A percentile compares a stretch with the other conserved stretches of the same genome.
Conservation (phyloP, 257 asterid genomes). For the Orobanche coerulescens region DNA sequence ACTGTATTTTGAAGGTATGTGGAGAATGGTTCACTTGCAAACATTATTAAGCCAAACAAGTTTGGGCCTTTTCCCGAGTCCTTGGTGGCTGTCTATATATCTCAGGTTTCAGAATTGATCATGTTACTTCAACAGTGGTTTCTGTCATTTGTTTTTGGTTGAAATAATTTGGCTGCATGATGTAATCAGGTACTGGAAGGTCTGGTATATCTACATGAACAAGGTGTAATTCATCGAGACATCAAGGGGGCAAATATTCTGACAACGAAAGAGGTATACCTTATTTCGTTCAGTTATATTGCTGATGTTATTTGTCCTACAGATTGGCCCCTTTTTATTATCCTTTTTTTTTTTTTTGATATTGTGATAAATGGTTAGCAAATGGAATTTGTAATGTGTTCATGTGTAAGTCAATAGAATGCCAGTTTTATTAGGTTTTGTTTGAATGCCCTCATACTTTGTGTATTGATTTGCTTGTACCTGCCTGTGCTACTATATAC, state of each 20-base stretch:
- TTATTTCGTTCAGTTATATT: slow-evolving; percentile 2
- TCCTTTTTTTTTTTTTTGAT: neutral
- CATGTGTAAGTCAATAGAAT: neutral
- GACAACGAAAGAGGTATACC: slow-evolving; percentile 87
- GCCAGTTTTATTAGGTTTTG: neutral
- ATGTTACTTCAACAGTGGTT: slow-evolving; percentile 11
- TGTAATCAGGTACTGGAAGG: slow-evolving; percentile 86
- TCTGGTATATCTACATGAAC: slow-evolving; percentile 93
- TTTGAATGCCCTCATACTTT: neutral
- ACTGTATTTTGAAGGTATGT: slow-evolving; percentile 55
- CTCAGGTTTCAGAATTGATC: slow-evolving; percentile 62
- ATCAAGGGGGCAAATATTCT: slow-evolving; percentile 98
- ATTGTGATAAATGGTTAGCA: slow-evolving; percentile 1
- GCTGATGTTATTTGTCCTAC: neutral
- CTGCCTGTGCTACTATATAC: slow-evolving; percentile 6
- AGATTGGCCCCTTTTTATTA: neutral
- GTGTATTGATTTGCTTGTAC: slow-evolving; percentile 4
- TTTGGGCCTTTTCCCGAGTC: slow-evolving; percentile 99
- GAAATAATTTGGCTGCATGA: slow-evolving; percentile 14
- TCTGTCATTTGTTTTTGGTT: slow-evolving; percentile 16
- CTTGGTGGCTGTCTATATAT: slow-evolving; percentile 85
- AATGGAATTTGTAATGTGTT: neutral
- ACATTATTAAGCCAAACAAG: slow-evolving; percentile 91
- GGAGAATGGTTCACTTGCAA: slow-evolving; percentile 98
- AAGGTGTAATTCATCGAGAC: slow-evolving; percentile 98